These are phyloP conservation scores for Oenanthe sinensis DNA, from an alignment of 129 eudicot genomes.

Conservation along the genomic window DNA sequence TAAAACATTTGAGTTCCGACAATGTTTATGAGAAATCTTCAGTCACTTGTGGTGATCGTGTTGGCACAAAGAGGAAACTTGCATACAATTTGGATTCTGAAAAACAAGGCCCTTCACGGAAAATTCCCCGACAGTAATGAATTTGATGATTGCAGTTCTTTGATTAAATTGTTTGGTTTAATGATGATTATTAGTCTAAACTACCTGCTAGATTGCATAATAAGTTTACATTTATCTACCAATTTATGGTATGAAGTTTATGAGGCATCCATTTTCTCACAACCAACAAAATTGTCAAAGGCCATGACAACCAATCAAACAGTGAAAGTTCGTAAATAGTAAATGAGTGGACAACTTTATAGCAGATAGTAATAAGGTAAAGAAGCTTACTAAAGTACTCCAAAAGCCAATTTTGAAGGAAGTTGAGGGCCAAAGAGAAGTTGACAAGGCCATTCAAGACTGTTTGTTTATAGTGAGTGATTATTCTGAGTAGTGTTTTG, in stretches of 20 bases:
- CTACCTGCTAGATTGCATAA: not conserved
- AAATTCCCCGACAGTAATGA: slow-evolving; percentile 26
- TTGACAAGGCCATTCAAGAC: slow-evolving; percentile 18
- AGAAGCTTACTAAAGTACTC: slow-evolving; percentile 25
- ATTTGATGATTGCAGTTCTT: slow-evolving; percentile 24
- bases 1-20: slow-evolving; percentile 24
- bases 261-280: slow-evolving; percentile 22
- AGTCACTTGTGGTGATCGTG: not conserved
- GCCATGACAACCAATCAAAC: slow-evolving; percentile 30
- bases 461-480: slow-evolving; percentile 9
- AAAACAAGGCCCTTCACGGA: slow-evolving; percentile 29
- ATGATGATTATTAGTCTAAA: slow-evolving; percentile 16
- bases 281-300: slow-evolving; percentile 18
- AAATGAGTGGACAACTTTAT: slow-evolving; percentile 20
- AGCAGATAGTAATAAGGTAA: slow-evolving; percentile 35
- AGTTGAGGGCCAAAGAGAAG: slow-evolving; percentile 12
- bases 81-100: slow-evolving; percentile 37
- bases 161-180: slow-evolving; percentile 15
- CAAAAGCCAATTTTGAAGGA: slow-evolving; percentile 17
- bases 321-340: slow-evolving; percentile 26
- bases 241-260: slow-evolving; percentile 36
- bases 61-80: slow-evolving; percentile 48
- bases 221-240: slow-evolving; percentile 22
- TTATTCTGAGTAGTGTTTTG: slow-evolving; percentile 1
- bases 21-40: slow-evolving; percentile 17